Base-by-base conservation (phyloP, 2,329 filamentous ascomycete species). In the Sporothrix protearum region DNA sequence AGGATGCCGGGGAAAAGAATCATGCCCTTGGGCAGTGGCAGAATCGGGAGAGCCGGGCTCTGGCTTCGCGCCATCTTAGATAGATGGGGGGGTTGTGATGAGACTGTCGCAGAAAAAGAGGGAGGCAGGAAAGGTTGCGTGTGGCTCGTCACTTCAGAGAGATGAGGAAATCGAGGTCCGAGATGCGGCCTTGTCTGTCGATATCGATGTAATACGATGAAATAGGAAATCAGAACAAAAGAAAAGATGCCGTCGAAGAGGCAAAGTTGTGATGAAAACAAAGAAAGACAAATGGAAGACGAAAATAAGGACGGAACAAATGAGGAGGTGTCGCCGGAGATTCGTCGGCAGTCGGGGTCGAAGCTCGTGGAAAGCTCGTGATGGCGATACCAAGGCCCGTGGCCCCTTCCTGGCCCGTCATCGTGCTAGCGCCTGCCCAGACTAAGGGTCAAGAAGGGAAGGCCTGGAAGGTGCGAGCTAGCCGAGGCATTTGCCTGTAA, bases 1-100 rank as follows among this genome's bases (percentile, higher is more conserved):
- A 94, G 89, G 71, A 94, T 89, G 74, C 94, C 93, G 3, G 96
- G 96, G 10, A 97, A 87, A 53, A 98, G 88, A 75, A 97, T 92
- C 74, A 89, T 88, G 75, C 91, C 92, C 78, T 91, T 89, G 69
- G 93, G 89, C 57, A 98, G 87, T 49, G 94, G 92, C 76, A 98
- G 91, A 76, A 98, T 83, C 61, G 95, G 92, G 45, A 97, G 81
- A 70, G 82, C 82, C 59, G 82, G 80, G 71, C 83, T 82, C 76
- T 83, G 79, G 75, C 79, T 78, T 63, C 75, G 79, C 57, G 76
- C 76, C 79, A 80, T 80, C 33, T 25, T 47, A 49, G 55, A 28
- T n/a, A 16, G 25, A 36, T 39, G 8, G 22, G 33, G 22, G 22
- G 51, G 22, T 42, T 49, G 47, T 33, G 36, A 61, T 10, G 45